Conservation (phyloP, 495 filamentous ascomycete species). For the Pyrenula aspistea region DNA sequence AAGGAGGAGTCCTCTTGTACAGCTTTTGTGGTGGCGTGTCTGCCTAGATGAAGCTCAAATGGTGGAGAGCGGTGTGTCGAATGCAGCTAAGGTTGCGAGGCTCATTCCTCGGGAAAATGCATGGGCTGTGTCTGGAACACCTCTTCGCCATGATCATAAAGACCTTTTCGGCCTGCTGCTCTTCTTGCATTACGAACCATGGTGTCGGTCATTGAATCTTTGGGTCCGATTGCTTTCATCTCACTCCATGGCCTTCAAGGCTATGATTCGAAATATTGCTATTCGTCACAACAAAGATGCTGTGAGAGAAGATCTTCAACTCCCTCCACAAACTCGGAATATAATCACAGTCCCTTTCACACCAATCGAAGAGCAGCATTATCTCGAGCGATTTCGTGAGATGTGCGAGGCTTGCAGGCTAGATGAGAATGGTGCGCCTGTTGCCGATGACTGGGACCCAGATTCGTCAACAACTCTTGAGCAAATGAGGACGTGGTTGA, state of each 20-base stretch:
- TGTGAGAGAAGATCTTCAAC: slow-evolving; percentile 52
- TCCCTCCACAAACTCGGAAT: slow-evolving; percentile 69
- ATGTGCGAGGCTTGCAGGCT: slow-evolving; percentile 62
- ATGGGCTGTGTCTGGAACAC: slow-evolving; percentile 92
- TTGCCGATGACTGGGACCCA: slow-evolving; percentile 47
- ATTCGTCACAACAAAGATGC: slow-evolving; percentile 77
- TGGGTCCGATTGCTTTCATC: slow-evolving; percentile 54
- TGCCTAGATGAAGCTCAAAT: slow-evolving; percentile 95
- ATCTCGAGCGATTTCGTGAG: slow-evolving; percentile 55
- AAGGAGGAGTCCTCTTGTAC: slow-evolving; percentile 60
- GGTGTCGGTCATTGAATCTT: slow-evolving; percentile 42
- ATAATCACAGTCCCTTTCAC: slow-evolving; percentile 85
- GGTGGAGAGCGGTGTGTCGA: slow-evolving; percentile 77
- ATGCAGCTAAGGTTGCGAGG: slow-evolving; percentile 47
- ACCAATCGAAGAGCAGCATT: slow-evolving; percentile 79
- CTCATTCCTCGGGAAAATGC: slow-evolving; percentile 73
- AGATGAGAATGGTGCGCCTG: slow-evolving; percentile 47
- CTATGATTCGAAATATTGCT: slow-evolving; percentile 55
- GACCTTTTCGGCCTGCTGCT: slow-evolving; percentile 57
- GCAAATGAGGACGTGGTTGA: slow-evolving; percentile 58
- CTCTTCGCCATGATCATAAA: slow-evolving; percentile 65
- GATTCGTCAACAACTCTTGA: slow-evolving; percentile 43
- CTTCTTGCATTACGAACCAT: slow-evolving; percentile 73
- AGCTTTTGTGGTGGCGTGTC: slow-evolving; percentile 82
- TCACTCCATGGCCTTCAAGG: slow-evolving; percentile 47